Evolutionary conservation across 2,329 filamentous ascomycete genomes (phyloP).

Genomic region (Mycosphaerella sp.): DNA sequence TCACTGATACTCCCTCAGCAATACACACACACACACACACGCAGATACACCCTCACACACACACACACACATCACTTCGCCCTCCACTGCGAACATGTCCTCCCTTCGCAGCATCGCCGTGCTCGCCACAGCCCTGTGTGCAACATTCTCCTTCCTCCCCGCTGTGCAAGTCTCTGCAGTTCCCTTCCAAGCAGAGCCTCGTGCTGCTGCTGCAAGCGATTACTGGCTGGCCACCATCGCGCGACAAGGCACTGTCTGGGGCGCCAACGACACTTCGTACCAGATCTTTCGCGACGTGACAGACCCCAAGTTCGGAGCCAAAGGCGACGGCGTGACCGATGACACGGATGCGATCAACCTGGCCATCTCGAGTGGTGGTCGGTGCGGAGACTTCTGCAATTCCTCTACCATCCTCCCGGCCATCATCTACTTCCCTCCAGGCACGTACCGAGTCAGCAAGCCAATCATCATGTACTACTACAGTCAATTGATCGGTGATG

Average conservation of each 20-base stretch:
- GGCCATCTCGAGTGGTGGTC: constrained; percentile 81
- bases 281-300: constrained; percentile 51
- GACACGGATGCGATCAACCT: constrained; percentile 84
- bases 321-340: constrained; percentile 63
- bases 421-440: constrained; percentile 84
- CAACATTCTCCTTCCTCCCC: constrained; percentile 20
- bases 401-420: constrained; percentile 78
- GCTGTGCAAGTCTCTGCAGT: constrained; percentile 15
- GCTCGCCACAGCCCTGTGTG: constrained; percentile 29
- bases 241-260: constrained; percentile 59
- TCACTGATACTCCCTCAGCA: constrained; percentile 17
- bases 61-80: background rate
- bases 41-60: background rate
- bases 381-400: constrained; percentile 76
- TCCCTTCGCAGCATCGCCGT: constrained; percentile 24
- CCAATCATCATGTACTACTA: constrained; percentile 86
- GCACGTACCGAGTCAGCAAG: constrained; percentile 73
- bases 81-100: constrained; percentile 20
- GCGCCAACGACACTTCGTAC: constrained; percentile 60
- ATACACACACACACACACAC: background rate
- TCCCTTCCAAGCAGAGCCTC: constrained; percentile 9
- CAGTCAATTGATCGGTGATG: constrained; percentile 84
- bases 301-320: constrained; percentile 35
- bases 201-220: constrained; percentile 12
- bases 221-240: constrained; percentile 25